phyloP scores from a whole-genome alignment of 177 flowering plant genomes.

The Vitis hybrid region DNA sequence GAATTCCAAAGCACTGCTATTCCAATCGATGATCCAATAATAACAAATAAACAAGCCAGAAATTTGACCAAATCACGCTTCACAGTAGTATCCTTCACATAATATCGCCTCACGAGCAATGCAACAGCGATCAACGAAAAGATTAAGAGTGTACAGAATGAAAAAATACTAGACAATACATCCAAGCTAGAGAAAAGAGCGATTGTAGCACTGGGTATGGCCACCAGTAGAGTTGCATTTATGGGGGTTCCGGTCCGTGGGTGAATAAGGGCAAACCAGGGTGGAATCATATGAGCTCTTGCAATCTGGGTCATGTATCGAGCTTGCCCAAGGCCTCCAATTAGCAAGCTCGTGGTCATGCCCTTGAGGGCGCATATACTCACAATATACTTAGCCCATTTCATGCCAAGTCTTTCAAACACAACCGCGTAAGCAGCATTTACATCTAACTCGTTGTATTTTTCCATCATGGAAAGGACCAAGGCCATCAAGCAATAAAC shows the following conservation, averaged over 20 bases:
- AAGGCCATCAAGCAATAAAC: slow-evolving; percentile 55
- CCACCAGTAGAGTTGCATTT: slow-evolving; percentile 49
- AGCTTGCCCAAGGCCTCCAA: slow-evolving; percentile 52
- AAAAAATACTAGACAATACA: slow-evolving; percentile 43
- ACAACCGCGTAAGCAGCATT: slow-evolving; percentile 56
- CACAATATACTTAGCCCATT: slow-evolving; percentile 64
- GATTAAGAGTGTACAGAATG: slow-evolving; percentile 57
- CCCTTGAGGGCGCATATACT: slow-evolving; percentile 57
- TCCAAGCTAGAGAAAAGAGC: slow-evolving; percentile 58
- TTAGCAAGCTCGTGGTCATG: slow-evolving; percentile 60
- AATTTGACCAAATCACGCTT: slow-evolving; percentile 27
- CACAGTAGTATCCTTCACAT: slow-evolving; percentile 39
- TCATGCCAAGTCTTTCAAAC: slow-evolving; percentile 53
- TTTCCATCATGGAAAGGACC: slow-evolving; percentile 48
- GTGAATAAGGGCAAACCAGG: slow-evolving; percentile 53
- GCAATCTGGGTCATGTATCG: slow-evolving; percentile 58
- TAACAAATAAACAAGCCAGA: slow-evolving; percentile 27
- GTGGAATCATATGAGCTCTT: slow-evolving; percentile 64
- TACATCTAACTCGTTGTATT: slow-evolving; percentile 36
- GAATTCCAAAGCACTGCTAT: slow-evolving; percentile 48
- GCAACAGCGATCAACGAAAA: slow-evolving; percentile 61
- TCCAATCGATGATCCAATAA: slow-evolving; percentile 49
- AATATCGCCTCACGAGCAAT: slow-evolving; percentile 57
- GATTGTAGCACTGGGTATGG: slow-evolving; percentile 27
- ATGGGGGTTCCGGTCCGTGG: slow-evolving; percentile 59